A percentile compares a stretch with the other conserved stretches of the same genome.
These are phyloP conservation scores for Lactarius pseudohatsudake DNA, from an alignment of 768 basidiomycete species.

Conservation along the genomic window DNA sequence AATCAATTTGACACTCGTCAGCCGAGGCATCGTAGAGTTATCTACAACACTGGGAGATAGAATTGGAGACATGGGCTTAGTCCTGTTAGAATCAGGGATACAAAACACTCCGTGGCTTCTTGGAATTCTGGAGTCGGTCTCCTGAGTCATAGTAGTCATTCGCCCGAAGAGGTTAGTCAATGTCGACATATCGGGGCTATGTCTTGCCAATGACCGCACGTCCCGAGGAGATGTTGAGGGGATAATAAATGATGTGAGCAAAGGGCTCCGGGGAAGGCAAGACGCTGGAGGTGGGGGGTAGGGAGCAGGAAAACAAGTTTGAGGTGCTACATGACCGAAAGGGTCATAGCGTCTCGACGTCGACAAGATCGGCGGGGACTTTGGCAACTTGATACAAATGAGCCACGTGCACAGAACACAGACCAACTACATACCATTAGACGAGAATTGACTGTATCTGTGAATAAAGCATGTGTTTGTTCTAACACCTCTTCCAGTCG, in stretches of 20 bases:
- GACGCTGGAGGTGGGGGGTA: constrained; percentile 5
- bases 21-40: not conserved
- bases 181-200: not conserved
- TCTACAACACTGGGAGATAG: not conserved
- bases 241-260: not conserved
- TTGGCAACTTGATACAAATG: not conserved
- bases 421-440: not conserved
- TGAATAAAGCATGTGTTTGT: not conserved
- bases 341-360: not conserved
- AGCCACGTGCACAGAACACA: not conserved
- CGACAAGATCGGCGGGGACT: no score
- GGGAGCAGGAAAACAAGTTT: constrained; percentile 13
- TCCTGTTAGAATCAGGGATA: not conserved
- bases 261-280: not conserved
- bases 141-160: not conserved
- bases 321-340: not conserved
- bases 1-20: no score
- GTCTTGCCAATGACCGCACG: not conserved
- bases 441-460: not conserved
- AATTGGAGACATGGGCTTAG: not conserved
- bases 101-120: not conserved
- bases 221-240: not conserved
- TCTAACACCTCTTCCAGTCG: not conserved
- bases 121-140: not conserved
- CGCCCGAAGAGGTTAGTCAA: not conserved